Evolutionary conservation across 2,329 filamentous ascomycete species (phyloP).

Genomic region (Chrysoporthe puriensis): DNA sequence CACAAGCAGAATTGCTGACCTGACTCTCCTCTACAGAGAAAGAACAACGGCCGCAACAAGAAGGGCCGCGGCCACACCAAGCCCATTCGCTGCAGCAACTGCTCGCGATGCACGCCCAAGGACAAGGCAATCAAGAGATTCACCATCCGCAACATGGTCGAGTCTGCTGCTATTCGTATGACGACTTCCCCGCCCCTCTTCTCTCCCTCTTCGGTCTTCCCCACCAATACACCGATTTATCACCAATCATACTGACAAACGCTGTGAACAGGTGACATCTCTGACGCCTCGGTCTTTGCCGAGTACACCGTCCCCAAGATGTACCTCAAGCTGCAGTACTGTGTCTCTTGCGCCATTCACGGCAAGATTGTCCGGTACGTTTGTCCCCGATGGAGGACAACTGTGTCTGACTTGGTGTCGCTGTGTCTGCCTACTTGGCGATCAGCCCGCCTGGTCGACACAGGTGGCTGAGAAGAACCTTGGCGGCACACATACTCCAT

Average conservation of each 20-base stretch:
- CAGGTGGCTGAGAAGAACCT: constrained; percentile 53
- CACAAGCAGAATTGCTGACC: constrained; percentile 10
- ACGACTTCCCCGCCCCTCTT: constrained; percentile 38
- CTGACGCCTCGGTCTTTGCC: constrained; percentile 97
- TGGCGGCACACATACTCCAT: constrained; percentile 35
- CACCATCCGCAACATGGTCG: constrained; percentile 99
- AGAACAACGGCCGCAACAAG: constrained; percentile 91
- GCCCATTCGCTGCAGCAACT: constrained; percentile 84
- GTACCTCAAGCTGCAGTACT: constrained; percentile 99
- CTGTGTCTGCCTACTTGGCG: constrained; percentile 21
- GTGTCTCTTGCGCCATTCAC: constrained; percentile 99
- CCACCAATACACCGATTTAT: not conserved
- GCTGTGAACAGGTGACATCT: constrained; percentile 86
- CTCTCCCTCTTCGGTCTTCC: not conserved
- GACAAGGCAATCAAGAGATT: constrained; percentile 99
- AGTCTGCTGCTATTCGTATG: constrained; percentile 99
- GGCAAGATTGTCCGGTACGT: constrained; percentile 99
- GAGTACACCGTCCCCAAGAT: constrained; percentile 99
- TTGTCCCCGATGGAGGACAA: constrained; percentile 61
- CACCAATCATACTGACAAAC: constrained; percentile 8
- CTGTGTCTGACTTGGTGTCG: constrained; percentile 42
- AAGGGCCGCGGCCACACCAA: constrained; percentile 99
- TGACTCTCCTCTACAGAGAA: constrained; percentile 32
- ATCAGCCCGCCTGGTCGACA: constrained; percentile 32
- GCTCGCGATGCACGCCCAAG: constrained; percentile 90